Base-by-base conservation (phyloP, 257 asterid species). In the Eucommia ulmoides region DNA sequence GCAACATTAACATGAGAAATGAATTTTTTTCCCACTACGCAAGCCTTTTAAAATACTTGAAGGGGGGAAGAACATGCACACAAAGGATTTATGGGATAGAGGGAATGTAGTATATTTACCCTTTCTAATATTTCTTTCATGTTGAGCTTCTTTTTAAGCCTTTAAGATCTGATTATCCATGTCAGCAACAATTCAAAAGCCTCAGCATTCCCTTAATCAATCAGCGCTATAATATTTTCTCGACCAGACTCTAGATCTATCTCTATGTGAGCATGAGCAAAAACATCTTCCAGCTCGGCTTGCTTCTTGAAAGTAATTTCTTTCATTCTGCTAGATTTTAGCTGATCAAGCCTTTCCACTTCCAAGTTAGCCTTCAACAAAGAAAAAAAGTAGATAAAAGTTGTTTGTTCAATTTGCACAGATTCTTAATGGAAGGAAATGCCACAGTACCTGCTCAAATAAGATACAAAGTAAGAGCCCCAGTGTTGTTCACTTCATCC, bases 401-500 rank as follows among this genome's bases (percentile, higher is more conserved):
- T 23, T 26, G 11, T 48, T 19, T 53, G 46, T 22, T 54, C 38
- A 2, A 24, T 49, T 25, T 8, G 44, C 20, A 3, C 42, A 41
- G 9, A 24, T 20, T 38, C 23, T 52, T 52, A 5, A 63, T 20
- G n/a, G 9, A 50, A 56, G 16, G 49, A 41, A 11, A 8, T 16
- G 21, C 41, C 45, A 22, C 24, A 42, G 8, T 64, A 83, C 99
- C 82, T 86, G 89, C 66, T 86, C 94, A 50, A 91, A 79, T 53
- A 91, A 91, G 73, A 65, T 81, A 93, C 62, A 66, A 49, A 51
- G 99, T 87, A 62, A 86, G 94, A 29, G 96, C 92, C 58, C 95
- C 89, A 51, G 95, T 83, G 71, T 91, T 96, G 96, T 85, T 91
- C 82, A 86, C 74, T 79, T 91, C 83, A 56, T 83, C 99, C 99